Conservation (phyloP, 768 basidiomycete species). For the Daedaleopsis sinensis region DNA sequence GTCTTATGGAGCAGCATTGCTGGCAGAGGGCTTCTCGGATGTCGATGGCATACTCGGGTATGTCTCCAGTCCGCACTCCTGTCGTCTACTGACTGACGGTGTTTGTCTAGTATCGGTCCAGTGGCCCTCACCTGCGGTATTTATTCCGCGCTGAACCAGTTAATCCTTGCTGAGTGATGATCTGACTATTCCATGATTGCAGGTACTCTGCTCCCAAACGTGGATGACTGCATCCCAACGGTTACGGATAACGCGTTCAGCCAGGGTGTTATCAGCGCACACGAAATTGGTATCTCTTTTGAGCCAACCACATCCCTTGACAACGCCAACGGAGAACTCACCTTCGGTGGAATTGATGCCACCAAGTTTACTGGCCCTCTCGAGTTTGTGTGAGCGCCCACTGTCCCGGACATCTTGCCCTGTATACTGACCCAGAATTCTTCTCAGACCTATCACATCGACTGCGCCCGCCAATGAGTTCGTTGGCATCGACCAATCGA, state of each 20-base stretch:
- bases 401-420: neutral
- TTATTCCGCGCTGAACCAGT: neutral
- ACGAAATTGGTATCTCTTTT: constrained; percentile 30
- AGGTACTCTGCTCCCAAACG: constrained; percentile 31
- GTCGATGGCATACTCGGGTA: constrained; percentile 72
- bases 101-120: constrained; percentile 44
- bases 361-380: constrained; percentile 31
- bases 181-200: neutral
- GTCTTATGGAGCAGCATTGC: constrained; percentile 38
- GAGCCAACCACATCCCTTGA: constrained; percentile 21
- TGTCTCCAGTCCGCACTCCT: neutral
- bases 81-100: neutral
- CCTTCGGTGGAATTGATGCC: constrained; percentile 35
- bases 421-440: neutral
- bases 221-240: constrained; percentile 17
- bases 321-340: constrained; percentile 33
- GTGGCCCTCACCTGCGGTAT: constrained; percentile 41
- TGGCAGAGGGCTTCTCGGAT: constrained; percentile 34
- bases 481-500: constrained; percentile 40
- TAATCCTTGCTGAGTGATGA: too few relatives aligned
- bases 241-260: constrained; percentile 47
- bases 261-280: constrained; percentile 24
- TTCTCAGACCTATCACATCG: constrained; percentile 32
- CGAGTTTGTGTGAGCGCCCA: constrained; percentile 29
- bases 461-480: constrained; percentile 35